These are phyloP conservation scores for Thuja plicata DNA, from an alignment of 83 land plant genomes.

Conservation along the genomic window DNA sequence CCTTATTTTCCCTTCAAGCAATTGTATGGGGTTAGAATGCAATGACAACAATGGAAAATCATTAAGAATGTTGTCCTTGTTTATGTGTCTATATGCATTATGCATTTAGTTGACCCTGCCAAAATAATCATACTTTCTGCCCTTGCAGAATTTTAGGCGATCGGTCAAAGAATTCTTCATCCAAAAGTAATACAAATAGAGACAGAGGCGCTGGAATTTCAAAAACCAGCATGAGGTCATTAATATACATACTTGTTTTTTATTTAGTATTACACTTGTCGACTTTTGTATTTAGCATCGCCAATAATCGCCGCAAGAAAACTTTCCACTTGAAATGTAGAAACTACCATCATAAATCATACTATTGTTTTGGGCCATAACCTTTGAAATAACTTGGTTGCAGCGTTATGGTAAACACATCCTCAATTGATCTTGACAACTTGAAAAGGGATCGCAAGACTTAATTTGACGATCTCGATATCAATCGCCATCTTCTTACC, in stretches of 20 bases:
- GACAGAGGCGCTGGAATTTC: not conserved
- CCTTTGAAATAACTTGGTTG: slow-evolving; percentile 8
- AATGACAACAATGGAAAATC: not conserved
- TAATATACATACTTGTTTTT: not conserved
- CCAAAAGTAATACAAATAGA: not conserved
- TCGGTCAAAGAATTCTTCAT: not conserved
- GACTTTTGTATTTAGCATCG: not conserved
- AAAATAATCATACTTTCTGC: not conserved
- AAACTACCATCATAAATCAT: slow-evolving; percentile 16
- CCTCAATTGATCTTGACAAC: slow-evolving; percentile 11
- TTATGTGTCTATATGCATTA: not conserved
- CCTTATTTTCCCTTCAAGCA: not conserved
- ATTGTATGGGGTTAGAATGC: not conserved
- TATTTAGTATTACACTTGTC: not conserved
- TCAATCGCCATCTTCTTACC: slow-evolving; percentile 16
- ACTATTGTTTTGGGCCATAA: not conserved
- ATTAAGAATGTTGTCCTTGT: not conserved
- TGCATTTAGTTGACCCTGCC: not conserved
- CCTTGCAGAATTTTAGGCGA: not conserved
- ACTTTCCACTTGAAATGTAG: slow-evolving; percentile 8
- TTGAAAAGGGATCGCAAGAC: not conserved
- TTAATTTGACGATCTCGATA: not conserved
- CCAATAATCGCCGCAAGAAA: slow-evolving; percentile 24
- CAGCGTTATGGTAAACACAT: slow-evolving; percentile 6
- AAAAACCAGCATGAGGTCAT: not conserved